phyloP scores from a whole-genome alignment of 805 yeast genomes.

The Candida dajiaensis region DNA sequence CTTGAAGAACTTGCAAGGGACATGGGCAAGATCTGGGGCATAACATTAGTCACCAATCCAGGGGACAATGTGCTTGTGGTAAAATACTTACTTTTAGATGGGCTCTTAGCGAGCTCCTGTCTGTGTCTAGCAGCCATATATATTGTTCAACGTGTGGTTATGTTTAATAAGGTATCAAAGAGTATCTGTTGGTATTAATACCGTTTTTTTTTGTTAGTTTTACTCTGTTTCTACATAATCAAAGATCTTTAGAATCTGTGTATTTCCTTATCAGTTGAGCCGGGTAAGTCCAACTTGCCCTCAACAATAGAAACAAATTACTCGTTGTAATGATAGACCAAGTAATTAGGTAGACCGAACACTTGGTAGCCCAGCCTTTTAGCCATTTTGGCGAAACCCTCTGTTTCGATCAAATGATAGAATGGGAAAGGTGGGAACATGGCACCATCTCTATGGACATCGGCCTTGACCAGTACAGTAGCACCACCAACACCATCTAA shows the following conservation, averaged over 20 bases:
- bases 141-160: no score
- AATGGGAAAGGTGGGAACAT: slow-evolving; percentile 99
- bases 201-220: neutral
- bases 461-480: slow-evolving; percentile 91
- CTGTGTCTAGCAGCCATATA: neutral
- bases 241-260: neutral
- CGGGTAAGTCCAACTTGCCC: neutral
- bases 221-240: neutral
- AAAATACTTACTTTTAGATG: slow-evolving; percentile 22
- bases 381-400: slow-evolving; percentile 98
- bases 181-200: no score
- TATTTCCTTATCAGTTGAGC: neutral
- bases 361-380: slow-evolving; percentile 88
- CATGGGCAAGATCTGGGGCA: slow-evolving; percentile 70
- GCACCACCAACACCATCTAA: slow-evolving; percentile 99
- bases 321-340: slow-evolving; percentile 89
- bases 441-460: slow-evolving; percentile 98
- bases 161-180: no score
- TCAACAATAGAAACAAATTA: slow-evolving; percentile 18
- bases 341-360: slow-evolving; percentile 88
- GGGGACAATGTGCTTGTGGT: neutral
- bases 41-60: slow-evolving; percentile 13
- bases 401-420: slow-evolving; percentile 94
- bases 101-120: slow-evolving; percentile 20
- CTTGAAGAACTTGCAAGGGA: slow-evolving; percentile 89